Evolutionary conservation across 73 alveolate species (phyloP).

Genomic region (Tetrahymena elliotti): DNA sequence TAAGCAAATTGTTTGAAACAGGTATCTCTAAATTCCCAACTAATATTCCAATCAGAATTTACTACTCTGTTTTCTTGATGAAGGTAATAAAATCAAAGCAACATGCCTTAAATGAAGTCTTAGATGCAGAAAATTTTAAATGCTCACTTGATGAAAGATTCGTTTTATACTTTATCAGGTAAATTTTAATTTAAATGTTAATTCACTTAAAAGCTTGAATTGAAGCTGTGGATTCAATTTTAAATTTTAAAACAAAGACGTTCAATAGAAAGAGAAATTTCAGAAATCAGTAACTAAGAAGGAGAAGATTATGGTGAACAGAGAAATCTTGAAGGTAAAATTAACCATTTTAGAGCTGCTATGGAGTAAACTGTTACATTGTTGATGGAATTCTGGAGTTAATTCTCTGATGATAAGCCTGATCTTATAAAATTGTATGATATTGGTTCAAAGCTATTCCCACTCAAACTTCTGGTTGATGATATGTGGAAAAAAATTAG

Average conservation of each 20-base stretch:
- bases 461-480: constrained; percentile 22
- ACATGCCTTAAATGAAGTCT: constrained; percentile 30
- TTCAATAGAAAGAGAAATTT: constrained; percentile 26
- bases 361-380: constrained; percentile 38
- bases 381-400: constrained; percentile 40
- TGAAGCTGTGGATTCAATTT: too few relatives aligned
- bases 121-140: constrained; percentile 4
- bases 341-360: constrained; percentile 8
- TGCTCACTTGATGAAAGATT: constrained; percentile 19
- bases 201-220: background rate
- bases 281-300: constrained; percentile 12
- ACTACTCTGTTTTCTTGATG: constrained; percentile 23
- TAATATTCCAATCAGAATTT: constrained; percentile 31
- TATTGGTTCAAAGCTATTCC: constrained; percentile 38
- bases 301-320: constrained; percentile 37
- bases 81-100: constrained; percentile 27
- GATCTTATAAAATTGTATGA: constrained; percentile 31
- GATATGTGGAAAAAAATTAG: constrained; percentile 27
- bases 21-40: constrained; percentile 27
- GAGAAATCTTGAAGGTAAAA: constrained; percentile 26
- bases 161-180: constrained; percentile 5
- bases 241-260: background rate
- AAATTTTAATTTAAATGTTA: background rate
- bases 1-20: constrained; percentile 3
- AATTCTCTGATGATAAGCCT: constrained; percentile 44